A percentile compares a stretch with the other conserved stretches of the same genome.
These are phyloP conservation scores for Pochonia chlamydosporia DNA, from an alignment of 2,329 filamentous ascomycete species.

Conservation along the genomic window DNA sequence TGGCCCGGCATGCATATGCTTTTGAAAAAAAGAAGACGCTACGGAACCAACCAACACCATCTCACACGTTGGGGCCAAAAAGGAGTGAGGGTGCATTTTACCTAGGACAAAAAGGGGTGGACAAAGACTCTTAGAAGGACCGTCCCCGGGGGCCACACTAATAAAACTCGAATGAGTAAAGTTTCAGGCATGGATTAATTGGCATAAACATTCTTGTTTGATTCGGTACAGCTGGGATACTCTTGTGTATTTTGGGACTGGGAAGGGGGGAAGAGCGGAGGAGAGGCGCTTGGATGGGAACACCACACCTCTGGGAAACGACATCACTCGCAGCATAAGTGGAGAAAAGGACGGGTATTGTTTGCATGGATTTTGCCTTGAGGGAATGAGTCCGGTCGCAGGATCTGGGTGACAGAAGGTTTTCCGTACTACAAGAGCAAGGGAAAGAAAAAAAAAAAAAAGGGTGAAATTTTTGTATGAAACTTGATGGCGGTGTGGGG, in stretches of 20 bases:
- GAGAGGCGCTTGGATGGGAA: constrained; percentile 2
- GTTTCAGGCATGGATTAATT: background rate
- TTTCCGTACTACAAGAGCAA: too few species aligned
- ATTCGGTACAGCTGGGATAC: background rate
- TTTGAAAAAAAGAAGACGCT: too few species aligned
- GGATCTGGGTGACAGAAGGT: background rate
- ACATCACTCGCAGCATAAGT: constrained; percentile 7
- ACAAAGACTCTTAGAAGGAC: background rate
- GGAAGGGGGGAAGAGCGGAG: background rate
- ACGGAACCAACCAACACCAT: background rate
- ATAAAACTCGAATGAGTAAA: background rate
- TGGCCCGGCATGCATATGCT: background rate
- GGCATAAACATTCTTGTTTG: background rate
- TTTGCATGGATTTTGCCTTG: constrained; percentile 1
- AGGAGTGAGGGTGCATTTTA: background rate
- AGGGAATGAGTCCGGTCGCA: background rate
- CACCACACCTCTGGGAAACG: background rate
- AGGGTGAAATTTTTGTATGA: background rate
- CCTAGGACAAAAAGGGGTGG: background rate
- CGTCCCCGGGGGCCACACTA: background rate
- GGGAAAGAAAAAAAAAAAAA: background rate
- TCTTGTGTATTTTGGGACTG: background rate
- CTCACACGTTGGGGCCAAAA: background rate
- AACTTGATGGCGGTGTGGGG: background rate
- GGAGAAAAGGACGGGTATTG: constrained; percentile 4